Evolutionary conservation across 2,329 filamentous ascomycete species (phyloP).

Genomic region (Fonsecaea pedrosoi): DNA sequence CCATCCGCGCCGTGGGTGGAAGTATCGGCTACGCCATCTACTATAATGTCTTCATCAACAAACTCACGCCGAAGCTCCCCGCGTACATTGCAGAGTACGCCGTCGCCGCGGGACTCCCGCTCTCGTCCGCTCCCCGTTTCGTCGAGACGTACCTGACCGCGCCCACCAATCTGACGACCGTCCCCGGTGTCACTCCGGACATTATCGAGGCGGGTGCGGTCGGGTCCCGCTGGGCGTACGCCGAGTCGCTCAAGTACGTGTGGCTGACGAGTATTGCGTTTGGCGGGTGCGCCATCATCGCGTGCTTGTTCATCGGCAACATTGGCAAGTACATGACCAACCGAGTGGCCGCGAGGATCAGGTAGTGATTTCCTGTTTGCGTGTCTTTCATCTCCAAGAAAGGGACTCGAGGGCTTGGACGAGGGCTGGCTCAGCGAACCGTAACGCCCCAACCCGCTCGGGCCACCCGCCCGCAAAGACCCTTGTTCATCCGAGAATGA

Average conservation of each 20-base stretch:
- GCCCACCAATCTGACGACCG: constrained; percentile 28
- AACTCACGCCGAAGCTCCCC: constrained; percentile 52
- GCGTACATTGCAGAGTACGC: constrained; percentile 44
- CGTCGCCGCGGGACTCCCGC: constrained; percentile 32
- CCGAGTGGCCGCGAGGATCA: constrained; percentile 23
- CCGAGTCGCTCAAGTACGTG: constrained; percentile 20
- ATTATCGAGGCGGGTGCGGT: constrained; percentile 18
- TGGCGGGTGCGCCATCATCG: constrained; percentile 21
- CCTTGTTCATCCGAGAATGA: too few relatives aligned
- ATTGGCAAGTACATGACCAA: constrained; percentile 24
- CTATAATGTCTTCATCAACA: constrained; percentile 59
- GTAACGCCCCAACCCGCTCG: too few relatives aligned
- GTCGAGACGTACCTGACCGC: constrained; percentile 25
- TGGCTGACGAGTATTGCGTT: constrained; percentile 24
- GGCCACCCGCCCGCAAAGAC: too few relatives aligned
- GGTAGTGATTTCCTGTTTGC: not conserved
- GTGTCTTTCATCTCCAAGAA: not conserved
- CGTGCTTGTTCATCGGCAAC: constrained; percentile 24
- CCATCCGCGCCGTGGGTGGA: constrained; percentile 71
- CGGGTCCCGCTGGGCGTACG: constrained; percentile 24
- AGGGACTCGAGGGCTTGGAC: too few relatives aligned
- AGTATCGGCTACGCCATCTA: constrained; percentile 67
- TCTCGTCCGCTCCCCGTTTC: constrained; percentile 14
- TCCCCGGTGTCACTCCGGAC: constrained; percentile 19
- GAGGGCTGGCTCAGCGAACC: too few relatives aligned